phyloP scores from a whole-genome alignment of 2,329 filamentous ascomycete species.

The Madurella fahalii region DNA sequence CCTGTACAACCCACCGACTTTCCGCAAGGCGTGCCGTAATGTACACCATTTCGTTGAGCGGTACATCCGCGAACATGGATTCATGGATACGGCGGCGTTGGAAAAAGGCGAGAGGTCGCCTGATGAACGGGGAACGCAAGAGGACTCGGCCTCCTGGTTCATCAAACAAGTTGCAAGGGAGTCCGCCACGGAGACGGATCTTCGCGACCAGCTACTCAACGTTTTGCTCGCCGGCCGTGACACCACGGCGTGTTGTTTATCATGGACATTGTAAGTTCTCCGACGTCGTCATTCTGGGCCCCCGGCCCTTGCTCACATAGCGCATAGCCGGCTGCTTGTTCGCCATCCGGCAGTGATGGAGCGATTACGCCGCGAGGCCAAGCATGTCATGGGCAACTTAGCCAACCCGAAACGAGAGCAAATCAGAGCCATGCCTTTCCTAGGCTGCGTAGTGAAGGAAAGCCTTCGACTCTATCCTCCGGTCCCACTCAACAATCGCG shows the following conservation, averaged over 20 bases:
- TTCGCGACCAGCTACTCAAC: constrained; percentile 26
- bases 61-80: constrained; percentile 16
- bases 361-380: constrained; percentile 22
- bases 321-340: constrained; percentile 22
- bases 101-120: background rate
- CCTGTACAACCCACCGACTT: constrained; percentile 27
- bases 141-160: constrained; percentile 5
- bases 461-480: constrained; percentile 34
- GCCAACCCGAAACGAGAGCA: constrained; percentile 19
- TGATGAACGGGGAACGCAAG: background rate
- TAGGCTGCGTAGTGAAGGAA: constrained; percentile 22
- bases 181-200: constrained; percentile 12
- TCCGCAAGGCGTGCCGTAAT: constrained; percentile 25
- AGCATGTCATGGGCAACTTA: constrained; percentile 14
- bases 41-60: constrained; percentile 21
- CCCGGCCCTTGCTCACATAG: background rate
- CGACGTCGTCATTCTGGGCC: no score
- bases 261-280: constrained; percentile 24
- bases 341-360: constrained; percentile 21
- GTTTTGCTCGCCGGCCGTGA: constrained; percentile 26
- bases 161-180: constrained; percentile 9
- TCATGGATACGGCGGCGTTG: constrained; percentile 4
- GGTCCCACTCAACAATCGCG: constrained; percentile 33
- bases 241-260: constrained; percentile 25
- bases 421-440: constrained; percentile 23